Conservation (phyloP, 1,284 basidiomycete genomes). For the Tylopilus sp. region DNA sequence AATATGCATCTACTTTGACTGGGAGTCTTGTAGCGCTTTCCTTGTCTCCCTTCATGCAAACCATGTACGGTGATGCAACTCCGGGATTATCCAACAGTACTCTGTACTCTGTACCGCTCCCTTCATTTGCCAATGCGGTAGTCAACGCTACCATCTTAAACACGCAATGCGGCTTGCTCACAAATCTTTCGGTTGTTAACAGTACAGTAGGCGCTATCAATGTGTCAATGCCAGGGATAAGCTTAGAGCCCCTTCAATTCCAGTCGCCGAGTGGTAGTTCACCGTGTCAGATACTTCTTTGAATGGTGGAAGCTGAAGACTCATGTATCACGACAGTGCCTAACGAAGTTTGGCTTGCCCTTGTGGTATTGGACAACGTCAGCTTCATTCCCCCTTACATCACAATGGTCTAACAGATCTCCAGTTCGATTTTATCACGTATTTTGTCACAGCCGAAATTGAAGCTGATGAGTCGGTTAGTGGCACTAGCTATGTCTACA, state of each 20-base stretch:
- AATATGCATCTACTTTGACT: not conserved
- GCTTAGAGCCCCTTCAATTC: not conserved
- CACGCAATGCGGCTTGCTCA: not conserved
- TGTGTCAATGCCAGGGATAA: not conserved
- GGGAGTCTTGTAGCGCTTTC: not conserved
- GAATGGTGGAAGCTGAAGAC: too few species aligned
- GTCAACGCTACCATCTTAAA: constrained; percentile 1
- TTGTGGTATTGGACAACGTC: too few species aligned
- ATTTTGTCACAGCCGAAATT: not conserved
- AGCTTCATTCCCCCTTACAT: too few species aligned
- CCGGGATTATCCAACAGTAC: not conserved
- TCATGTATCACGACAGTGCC: too few species aligned
- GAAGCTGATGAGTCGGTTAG: not conserved
- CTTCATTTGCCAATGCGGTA: not conserved
- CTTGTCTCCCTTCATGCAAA: not conserved
- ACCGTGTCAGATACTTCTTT: too few species aligned
- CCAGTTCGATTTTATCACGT: not conserved
- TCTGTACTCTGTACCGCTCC: not conserved
- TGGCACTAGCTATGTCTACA: too few species aligned
- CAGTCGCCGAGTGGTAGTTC: too few species aligned
- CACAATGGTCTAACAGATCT: too few species aligned
- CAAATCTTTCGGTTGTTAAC: not conserved
- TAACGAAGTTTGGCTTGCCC: too few species aligned
- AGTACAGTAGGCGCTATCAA: not conserved
- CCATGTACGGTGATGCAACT: not conserved